Conservation (phyloP, 2,329 filamentous ascomycete species). For the Aspergillus japonicus region DNA sequence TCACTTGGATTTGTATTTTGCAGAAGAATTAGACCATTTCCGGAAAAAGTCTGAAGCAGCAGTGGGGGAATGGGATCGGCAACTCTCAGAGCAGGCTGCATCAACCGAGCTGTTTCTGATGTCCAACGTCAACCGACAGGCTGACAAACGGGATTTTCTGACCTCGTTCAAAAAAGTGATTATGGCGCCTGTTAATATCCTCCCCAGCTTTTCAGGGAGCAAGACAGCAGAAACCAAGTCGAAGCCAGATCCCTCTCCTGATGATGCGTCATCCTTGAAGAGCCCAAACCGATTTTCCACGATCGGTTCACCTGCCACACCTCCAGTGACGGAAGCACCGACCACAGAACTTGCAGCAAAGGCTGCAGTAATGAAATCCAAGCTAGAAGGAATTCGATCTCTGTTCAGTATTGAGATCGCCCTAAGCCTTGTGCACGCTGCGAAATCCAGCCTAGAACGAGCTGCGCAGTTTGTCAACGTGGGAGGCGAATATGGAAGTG, state of each 20-base stretch:
- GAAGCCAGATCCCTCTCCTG: conserved; percentile 21
- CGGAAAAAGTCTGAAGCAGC: conserved; percentile 71
- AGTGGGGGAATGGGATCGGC: conserved; percentile 85
- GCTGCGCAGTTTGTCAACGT: conserved; percentile 78
- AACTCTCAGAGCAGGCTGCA: conserved; percentile 85
- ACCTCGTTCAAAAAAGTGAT: conserved; percentile 98
- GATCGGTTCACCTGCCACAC: conserved; percentile 34
- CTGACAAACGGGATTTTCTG: conserved; percentile 93
- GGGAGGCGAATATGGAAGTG: conserved; percentile 74
- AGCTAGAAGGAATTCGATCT: conserved; percentile 89
- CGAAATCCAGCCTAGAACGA: conserved; percentile 83
- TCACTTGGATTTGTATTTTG: conserved; percentile 88
- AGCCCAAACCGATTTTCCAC: conserved; percentile 40
- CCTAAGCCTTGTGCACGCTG: conserved; percentile 80
- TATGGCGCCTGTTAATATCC: conserved; percentile 95
- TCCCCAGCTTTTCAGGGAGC: conserved; percentile 68
- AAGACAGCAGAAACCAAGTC: conserved; percentile 49
- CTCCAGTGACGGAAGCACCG: conserved; percentile 63
- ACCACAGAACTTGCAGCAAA: conserved; percentile 93
- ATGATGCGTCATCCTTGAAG: conserved; percentile 26
- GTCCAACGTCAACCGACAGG: conserved; percentile 90
- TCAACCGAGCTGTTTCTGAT: conserved; percentile 92
- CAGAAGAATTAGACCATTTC: conserved; percentile 87
- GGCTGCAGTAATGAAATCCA: conserved; percentile 93
- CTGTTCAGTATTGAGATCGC: conserved; percentile 97